Base-by-base conservation (phyloP, 805 yeast species). In the Suhomyces tanzawaensis region DNA sequence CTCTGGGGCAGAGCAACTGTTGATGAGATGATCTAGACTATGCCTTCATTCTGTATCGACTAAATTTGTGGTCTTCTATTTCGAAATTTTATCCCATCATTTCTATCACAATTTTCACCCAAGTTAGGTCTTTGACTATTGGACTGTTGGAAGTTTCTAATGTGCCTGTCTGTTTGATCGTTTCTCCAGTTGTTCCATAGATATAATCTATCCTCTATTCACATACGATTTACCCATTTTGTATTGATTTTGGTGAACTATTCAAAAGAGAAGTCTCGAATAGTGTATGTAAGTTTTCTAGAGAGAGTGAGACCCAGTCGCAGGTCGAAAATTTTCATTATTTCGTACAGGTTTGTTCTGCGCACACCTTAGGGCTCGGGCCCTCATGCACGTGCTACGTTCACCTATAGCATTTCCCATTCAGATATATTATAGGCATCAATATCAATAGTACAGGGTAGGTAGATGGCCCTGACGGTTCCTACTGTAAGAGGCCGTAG, bases 171-270 rank as follows among this genome's bases (percentile, higher is more conserved):
- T 24, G 27, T 24, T 12, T n/a, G 12, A 24, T 24, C 27, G 6
- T 5, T 12, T 24, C 27, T 24, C n/a, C 6, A 9, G 13, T 16
- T 24, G 13, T 13, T 6, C 5, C 19, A 22, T 17, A 12, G 14
- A 19, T 18, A 4, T 13, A 15, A 18, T 29, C 19, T 32, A 22
- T 17, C 18, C 19, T 30, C 15, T 12, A 11, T 29, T 30, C 53
- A 60, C 66, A 48, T 61, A 61, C 66, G 66, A 58, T 60, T 61
- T 61, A 58, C 64, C 66, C 66, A 61, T 61, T 46, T 53, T 60
- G 45, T 37, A 45, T 41, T 52, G 48, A 29, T 45, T 35, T 44
- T 37, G 44, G 43, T 43, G 46, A 45, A 37, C 45, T 41, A 29
- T 41, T 35, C 37, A 41, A 38, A 38, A 37, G 32, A 29, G 34